phyloP scores from a whole-genome alignment of 768 basidiomycete species.

The Hygrocybe punicea region DNA sequence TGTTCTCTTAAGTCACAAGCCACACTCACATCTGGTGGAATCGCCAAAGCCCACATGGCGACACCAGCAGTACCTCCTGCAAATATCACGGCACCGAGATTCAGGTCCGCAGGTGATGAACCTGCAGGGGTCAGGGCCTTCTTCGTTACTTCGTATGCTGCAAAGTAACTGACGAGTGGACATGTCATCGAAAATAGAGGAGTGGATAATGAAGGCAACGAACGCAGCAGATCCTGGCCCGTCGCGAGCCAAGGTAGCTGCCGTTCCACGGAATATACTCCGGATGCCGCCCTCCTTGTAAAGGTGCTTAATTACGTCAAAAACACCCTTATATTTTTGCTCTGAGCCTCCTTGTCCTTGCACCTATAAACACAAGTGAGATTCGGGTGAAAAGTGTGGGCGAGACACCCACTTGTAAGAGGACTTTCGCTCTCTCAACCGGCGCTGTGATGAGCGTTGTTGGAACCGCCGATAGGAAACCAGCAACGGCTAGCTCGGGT shows the following conservation, averaged over 20 bases:
- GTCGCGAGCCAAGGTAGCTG: slow-evolving; percentile 91
- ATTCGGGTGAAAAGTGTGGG: slow-evolving; percentile 3
- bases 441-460: slow-evolving; percentile 92
- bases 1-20: not conserved
- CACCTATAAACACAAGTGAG: slow-evolving; percentile 46
- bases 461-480: slow-evolving; percentile 91
- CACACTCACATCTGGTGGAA: slow-evolving; percentile 86
- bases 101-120: slow-evolving; percentile 73
- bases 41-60: slow-evolving; percentile 97
- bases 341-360: slow-evolving; percentile 80
- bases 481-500: slow-evolving; percentile 83
- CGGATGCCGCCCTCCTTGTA: slow-evolving; percentile 91
- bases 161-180: slow-evolving; percentile 74
- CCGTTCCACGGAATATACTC: slow-evolving; percentile 89
- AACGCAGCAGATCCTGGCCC: slow-evolving; percentile 96
- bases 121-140: slow-evolving; percentile 78
- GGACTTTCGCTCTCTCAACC: slow-evolving; percentile 93
- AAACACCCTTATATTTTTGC: slow-evolving; percentile 80
- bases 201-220: slow-evolving; percentile 29
- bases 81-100: slow-evolving; percentile 80
- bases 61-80: slow-evolving; percentile 95
- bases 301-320: slow-evolving; percentile 85
- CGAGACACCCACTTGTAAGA: slow-evolving; percentile 66
- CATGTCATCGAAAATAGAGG: slow-evolving; percentile 8
- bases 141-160: slow-evolving; percentile 93